Base-by-base conservation (phyloP, 345 rosid genomes). In the Mallotus nudiflorus region DNA sequence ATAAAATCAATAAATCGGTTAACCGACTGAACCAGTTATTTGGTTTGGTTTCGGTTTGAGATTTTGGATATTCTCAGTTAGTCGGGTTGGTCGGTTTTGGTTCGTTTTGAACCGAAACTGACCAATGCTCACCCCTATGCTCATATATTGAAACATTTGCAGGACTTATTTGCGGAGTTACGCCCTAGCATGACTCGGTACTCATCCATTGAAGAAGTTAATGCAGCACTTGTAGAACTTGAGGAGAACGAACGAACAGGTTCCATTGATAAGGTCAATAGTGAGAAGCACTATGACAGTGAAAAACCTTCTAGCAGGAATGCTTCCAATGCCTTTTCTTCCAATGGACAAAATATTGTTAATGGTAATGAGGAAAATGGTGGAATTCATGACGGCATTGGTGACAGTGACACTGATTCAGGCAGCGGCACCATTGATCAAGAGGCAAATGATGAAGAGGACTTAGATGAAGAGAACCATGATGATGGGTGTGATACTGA, bases 141-240 rank as follows among this genome's bases (percentile, higher is more conserved):
- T 85, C 60, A 81, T 45, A 50, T 51, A 16, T 51, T 57, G 75
- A 69, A 55, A 62, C 45, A 27, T 69, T 57, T 75, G 72, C 91
- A 95, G 99, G 99, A 96, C 85, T 80, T 96, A 57, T 92, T 96
- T 82, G 97, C 91, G 0, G 97, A 87, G 24, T 78, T 96, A 65
- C 92, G 98, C 70, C 91, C 97, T 75, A 88, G 86, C 75, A 89
- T 92, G 90, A 92, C 73, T 52, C 91, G 96, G 54, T 87, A 84
- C 55, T 71, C 84, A 49, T 88, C 94, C 70, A 73, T 84, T 51
- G 98, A 96, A 75, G 98, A 96, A 77, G 94, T 85, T 62, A 87
- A 85, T 81, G 83, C 93, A 24, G 98, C 99, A 46, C 79, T 88
- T 22, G 19, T 83, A 62, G 93, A 91, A 76, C 91, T 83, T 7